Evolutionary conservation across 176 grass and related monocot species (phyloP).

Genomic region (Oryza rufipogon): DNA sequence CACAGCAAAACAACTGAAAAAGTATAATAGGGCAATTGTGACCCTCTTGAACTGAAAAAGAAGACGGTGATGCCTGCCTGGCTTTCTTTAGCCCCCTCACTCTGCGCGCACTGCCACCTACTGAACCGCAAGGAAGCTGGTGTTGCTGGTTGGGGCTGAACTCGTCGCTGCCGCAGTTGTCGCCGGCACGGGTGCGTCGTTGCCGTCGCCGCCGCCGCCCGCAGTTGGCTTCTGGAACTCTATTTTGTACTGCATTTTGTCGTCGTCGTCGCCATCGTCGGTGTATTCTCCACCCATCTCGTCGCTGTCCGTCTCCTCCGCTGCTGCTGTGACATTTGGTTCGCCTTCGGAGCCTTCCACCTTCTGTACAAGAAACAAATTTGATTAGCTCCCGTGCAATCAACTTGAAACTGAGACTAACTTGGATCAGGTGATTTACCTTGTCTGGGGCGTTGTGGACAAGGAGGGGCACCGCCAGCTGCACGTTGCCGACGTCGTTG

Average conservation of each 20-base stretch:
- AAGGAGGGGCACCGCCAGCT: not conserved
- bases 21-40: not conserved
- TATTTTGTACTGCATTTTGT: conserved; percentile 40
- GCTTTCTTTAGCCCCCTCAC: conserved; percentile 16
- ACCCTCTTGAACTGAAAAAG: conserved; percentile 28
- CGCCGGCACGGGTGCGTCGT: not conserved
- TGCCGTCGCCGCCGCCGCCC: not conserved
- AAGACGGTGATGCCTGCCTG: conserved; percentile 22
- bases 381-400: conserved; percentile 22
- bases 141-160: conserved; percentile 38
- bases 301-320: conserved; percentile 50
- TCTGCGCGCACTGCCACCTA: conserved; percentile 31
- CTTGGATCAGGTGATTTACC: conserved; percentile 4
- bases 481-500: conserved; percentile 22
- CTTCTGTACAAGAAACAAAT: conserved; percentile 21
- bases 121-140: conserved; percentile 51
- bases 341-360: conserved; percentile 36
- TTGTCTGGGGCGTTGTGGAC: not conserved
- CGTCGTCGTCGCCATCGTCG: conserved; percentile 38
- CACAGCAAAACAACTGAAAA: not conserved
- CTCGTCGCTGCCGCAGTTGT: conserved; percentile 15
- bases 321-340: conserved; percentile 13
- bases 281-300: conserved; percentile 44
- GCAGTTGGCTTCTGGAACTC: conserved; percentile 34
- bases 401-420: not conserved